Base-by-base conservation (phyloP, 169 alveolate species). In the Theileria orientalis region DNA sequence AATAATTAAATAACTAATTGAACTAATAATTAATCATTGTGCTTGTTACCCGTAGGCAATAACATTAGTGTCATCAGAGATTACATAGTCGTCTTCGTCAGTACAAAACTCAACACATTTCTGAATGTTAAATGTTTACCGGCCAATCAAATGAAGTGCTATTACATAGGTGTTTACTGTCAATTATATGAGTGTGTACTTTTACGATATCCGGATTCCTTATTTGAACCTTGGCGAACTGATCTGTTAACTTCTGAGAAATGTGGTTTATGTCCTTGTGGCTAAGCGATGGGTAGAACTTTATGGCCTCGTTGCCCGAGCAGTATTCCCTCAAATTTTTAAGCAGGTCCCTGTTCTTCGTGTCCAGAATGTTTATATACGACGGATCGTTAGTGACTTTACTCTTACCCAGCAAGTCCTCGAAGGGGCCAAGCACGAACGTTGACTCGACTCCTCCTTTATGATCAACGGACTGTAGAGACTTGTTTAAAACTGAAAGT, bases 21-120 rank as follows among this genome's bases (percentile, higher is more conserved):
- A 40, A 54, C 30, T 16, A 30, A 6, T 5, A 13, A 16, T 19
- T 19, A 49, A 25, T 2, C 14, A 16, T 14, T 25, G 25, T 7
- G 3, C 0, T 21, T 19, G 71, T n/a, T 49, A 76, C 85, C 85
- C 85, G 44, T 32, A 69, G 1, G 86, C 86, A 32, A 78, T 78
- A 6, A 70, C 83, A 40, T 78, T 66, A 0, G 86, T 78, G 56
- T 78, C 86, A 29, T 78, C 86, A 14, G 86, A 78, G 19, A 78
- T 56, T 16, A 78, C 86, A 30, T 51, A 60, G 21, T 70, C 82
- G 2, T 32, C 44, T 23, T 27, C 69, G 69, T 25, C 21, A 13
- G 23, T 13, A 40, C 86, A 78, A 67, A 78, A 78, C 52, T 78
- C 86, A 19, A 70, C 86, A 40, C 86, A 78, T n/a, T 77, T 46